Base-by-base conservation (phyloP, 371 early-diverging fungal species). In the Mucor indicus region DNA sequence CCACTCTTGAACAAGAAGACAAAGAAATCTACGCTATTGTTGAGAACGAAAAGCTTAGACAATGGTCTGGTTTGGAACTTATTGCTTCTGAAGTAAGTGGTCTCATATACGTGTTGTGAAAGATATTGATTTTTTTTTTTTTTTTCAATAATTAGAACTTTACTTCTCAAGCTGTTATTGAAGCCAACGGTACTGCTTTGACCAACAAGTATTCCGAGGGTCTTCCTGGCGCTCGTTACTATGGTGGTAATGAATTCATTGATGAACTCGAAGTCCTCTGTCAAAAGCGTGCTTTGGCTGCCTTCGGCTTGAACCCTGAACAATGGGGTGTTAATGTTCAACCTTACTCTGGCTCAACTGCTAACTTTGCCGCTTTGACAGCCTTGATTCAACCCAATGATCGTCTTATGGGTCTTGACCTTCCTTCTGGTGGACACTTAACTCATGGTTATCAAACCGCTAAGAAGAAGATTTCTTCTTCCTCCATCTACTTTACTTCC, bases 161-260 rank as follows among this genome's bases (percentile, higher is more conserved):
- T 67, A 98, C 98, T 30, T 95, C 96, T 36, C 87, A 86, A 60
- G 90, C 96, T 27, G 99, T 97, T 42, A 93, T 98, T 86, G 91
- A 95, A 64, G 98, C 98, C 54, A 90, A 95, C 48, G 98, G 97
- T 40, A 96, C 98, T n/a, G 80, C 92, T 13, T 83, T 99, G 79
- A 96, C 96, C 64, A 99, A 99, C 91, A 99, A 99, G 79, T 99
- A 99, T 83, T 96, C 97, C n/a, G 99, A 99, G 74, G 99, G 99
- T 81, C 91, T 91, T 44, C 96, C 96, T 27, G 91, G 92, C 19
- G 95, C 95, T 25, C 92, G 96, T 67, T 92, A 86, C 75, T 91
- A 88, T 57, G 88, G 89, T 76, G 99, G 99, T 59, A 99, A 98
- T 72, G 94, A 97, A 79, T 89, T 80, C 75, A 95, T 99, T 65